Conservation (phyloP, 805 yeast species). For the Diddensiella santjacobensis region DNA sequence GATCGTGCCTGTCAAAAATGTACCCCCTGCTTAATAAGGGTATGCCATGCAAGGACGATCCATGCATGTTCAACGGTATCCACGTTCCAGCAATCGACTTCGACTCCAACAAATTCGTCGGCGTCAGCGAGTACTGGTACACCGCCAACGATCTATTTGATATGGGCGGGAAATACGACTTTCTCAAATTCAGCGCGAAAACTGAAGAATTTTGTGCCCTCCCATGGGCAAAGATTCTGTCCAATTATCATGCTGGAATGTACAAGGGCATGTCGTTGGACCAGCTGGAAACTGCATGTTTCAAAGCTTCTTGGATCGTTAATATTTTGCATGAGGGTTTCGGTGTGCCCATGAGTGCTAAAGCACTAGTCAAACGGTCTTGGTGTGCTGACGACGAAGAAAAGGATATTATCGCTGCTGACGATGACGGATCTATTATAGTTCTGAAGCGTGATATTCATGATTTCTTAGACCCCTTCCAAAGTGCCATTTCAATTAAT, state of each 20-base stretch:
- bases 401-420: conserved; percentile 31
- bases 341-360: conserved; percentile 56
- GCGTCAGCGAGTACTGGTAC: conserved; percentile 96
- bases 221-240: conserved; percentile 57
- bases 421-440: background rate
- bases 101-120: conserved; percentile 75
- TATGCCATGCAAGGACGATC: conserved; percentile 78
- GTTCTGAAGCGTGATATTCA: conserved; percentile 6
- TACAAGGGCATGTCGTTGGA: conserved; percentile 57
- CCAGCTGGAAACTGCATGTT: conserved; percentile 72
- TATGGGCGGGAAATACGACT: conserved; percentile 86
- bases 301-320: conserved; percentile 92
- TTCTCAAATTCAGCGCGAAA: conserved; percentile 57
- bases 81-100: conserved; percentile 90
- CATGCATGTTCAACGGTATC: conserved; percentile 91
- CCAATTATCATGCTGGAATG: conserved; percentile 48
- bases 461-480: conserved; percentile 55
- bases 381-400: conserved; percentile 22
- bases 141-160: conserved; percentile 89
- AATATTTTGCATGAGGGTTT: conserved; percentile 91
- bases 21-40: conserved; percentile 77
- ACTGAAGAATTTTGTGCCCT: conserved; percentile 72
- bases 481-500: conserved; percentile 71
- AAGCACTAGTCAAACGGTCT: conserved; percentile 26
- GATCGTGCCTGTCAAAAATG: conserved; percentile 62